A percentile compares a stretch with the other conserved stretches of the same genome.
Conservation (phyloP, 2,329 filamentous ascomycete species). For the Pseudogymnoascus verrucosus region DNA sequence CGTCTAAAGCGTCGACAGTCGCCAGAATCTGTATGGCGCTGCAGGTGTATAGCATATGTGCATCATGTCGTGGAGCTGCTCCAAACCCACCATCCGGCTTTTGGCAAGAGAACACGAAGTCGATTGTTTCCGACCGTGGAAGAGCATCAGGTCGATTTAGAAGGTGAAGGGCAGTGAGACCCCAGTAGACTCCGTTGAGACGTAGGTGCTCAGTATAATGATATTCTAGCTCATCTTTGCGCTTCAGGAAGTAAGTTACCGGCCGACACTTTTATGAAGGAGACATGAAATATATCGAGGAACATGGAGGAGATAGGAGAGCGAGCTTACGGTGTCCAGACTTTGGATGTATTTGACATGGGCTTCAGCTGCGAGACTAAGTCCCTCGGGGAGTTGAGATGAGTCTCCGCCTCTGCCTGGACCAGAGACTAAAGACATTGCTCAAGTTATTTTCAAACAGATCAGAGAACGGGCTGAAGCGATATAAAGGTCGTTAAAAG, state of each 20-base stretch:
- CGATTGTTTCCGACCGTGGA: constrained; percentile 70
- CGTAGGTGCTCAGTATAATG: constrained; percentile 96
- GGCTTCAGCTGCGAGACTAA: constrained; percentile 31
- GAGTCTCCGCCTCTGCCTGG: constrained; percentile 22
- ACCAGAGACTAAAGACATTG: constrained; percentile 27
- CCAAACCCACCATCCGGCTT: constrained; percentile 85
- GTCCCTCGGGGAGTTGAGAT: constrained; percentile 23
- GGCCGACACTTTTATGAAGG: constrained; percentile 19
- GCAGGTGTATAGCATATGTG: constrained; percentile 92
- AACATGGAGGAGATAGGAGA: constrained; percentile 17
- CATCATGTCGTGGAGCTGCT: constrained; percentile 86
- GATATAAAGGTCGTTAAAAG: background rate
- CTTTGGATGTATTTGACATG: constrained; percentile 93
- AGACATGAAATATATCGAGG: constrained; percentile 12
- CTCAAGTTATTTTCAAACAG: background rate
- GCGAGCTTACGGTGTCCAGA: constrained; percentile 65
- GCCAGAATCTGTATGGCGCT: constrained; percentile 91
- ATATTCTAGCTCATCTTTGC: constrained; percentile 92
- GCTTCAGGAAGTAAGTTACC: constrained; percentile 40
- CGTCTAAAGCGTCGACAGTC: constrained; percentile 74
- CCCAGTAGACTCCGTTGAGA: constrained; percentile 95
- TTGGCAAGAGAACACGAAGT: constrained; percentile 94
- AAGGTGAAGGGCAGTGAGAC: constrained; percentile 78
- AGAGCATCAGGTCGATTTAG: constrained; percentile 75
- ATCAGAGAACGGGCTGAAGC: background rate